Evolutionary conservation across 2,329 filamentous ascomycete genomes (phyloP).

Genomic region (Orbilia quercus): DNA sequence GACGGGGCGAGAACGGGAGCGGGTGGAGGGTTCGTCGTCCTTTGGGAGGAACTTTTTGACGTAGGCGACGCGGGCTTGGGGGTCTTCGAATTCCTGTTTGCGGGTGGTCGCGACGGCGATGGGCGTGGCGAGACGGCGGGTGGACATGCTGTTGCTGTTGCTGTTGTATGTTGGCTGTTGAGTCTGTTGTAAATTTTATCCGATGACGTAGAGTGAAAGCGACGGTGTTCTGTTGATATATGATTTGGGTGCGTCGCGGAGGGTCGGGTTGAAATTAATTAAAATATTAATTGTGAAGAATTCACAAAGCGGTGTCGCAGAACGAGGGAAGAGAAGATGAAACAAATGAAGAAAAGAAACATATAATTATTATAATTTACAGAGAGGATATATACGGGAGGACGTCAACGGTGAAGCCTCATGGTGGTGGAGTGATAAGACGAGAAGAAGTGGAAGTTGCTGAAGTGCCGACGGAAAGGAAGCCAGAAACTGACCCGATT

Average conservation of each 20-base stretch:
- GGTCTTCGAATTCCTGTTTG: constrained; percentile 51
- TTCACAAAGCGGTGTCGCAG: not conserved
- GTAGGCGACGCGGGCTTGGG: constrained; percentile 42
- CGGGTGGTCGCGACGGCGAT: constrained; percentile 32
- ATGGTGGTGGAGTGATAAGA: constrained; percentile 49
- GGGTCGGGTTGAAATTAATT: constrained; percentile 7
- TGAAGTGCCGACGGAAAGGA: constrained; percentile 34
- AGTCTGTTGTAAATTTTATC: constrained; percentile 10
- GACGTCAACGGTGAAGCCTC: constrained; percentile 43
- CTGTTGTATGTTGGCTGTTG: constrained; percentile 1
- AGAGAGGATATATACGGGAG: constrained; percentile 19
- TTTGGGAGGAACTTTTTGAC: constrained; percentile 45
- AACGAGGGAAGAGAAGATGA: constrained; percentile 6
- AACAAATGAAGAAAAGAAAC: constrained; percentile 7
- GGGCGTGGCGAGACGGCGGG: constrained; percentile 28
- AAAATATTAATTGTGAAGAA: not conserved
- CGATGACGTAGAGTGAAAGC: constrained; percentile 47
- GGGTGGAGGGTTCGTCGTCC: constrained; percentile 33
- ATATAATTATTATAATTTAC: constrained; percentile 17
- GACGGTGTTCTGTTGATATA: constrained; percentile 16
- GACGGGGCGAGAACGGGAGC: constrained; percentile 64
- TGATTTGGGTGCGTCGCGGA: too few species aligned
- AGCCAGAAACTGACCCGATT: too few species aligned
- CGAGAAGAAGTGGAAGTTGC: too few species aligned
- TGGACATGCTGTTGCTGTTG: constrained; percentile 35